Evolutionary conservation across 192 early-diverging fungal species (phyloP), one percentile per base, ranked within the genome.

Genomic region (Coemansia sp.): DNA sequence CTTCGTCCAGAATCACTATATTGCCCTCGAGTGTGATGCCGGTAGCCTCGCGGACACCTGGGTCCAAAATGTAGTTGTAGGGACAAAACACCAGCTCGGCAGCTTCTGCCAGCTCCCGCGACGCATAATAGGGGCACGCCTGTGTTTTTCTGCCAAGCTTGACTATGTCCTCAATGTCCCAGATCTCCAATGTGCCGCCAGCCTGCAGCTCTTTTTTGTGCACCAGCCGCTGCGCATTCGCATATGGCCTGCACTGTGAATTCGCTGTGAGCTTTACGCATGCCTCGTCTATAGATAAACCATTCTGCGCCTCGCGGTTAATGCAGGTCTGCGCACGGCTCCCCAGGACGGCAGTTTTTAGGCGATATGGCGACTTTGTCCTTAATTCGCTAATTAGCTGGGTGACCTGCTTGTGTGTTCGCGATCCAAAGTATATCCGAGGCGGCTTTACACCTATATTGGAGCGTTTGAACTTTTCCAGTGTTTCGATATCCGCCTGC

Each of bases 31-130:
- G 61, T 8, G 68, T 47, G 29, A 85, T 82, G 7, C 67, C 77
- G 10, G 77, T 48, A 14, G 71, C 56, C 15, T 60, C 46, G 19
- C 84, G 59, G 19, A 86, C 79, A 0, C 57, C 46, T 0, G 84
- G 84, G 54, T 84, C 82, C 33, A 86, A 58, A 0, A 86, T 63
- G 26, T 86, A 86, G 32, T 86, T 84, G 50, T 86, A 86, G 0
- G 84, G 84, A 27, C 81, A 83, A 43, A 86, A 84, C 3, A 86
- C 52, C 14, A 86, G 47, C 4, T 86, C 78, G 4, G 82, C 82
- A 2, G 20, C 34, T 5, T 43, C 62, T 6, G 72, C 53, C 14
- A 81, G 7, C 5, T 62, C 72, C 22, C 77, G 69, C 4, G 78
- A 36, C 2, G 82, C 77, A 53, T 58, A 86, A 53, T 84, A 86